Evolutionary conservation across 2,329 filamentous ascomycete species (phyloP), one percentile per base, ranked within the genome.

Genomic region (Colletotrichum tabaci): DNA sequence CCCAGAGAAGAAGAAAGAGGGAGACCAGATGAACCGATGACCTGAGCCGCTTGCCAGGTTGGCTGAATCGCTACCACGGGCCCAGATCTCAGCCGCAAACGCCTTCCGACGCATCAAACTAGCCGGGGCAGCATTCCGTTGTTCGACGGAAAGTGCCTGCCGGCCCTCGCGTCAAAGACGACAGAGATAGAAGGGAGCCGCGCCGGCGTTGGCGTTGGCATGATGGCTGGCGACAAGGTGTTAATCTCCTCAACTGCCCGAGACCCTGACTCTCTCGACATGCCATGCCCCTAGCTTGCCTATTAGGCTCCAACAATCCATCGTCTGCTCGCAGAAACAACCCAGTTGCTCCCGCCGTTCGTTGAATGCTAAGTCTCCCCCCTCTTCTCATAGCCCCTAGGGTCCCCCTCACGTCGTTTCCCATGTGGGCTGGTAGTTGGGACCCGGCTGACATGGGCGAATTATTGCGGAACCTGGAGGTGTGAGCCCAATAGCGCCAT

Each of bases 71-170:
- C 49, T 49, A 18, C 56, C 30, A 26, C 60, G 64, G 21, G 44
- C 50, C 57, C 8, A 53, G 58, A 46, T 55, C 40, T 72, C 69
- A 69, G 69, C 69, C 69, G 69, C 69, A 72, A 72, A 69, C 60
- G 65, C 69, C 69, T 55, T 72, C 53, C 65, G 69, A 72, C 30
- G 47, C 38, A 42, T 72, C 46, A 47, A 30, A 64, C 58, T 38
- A 60, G 30, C 60, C 30, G 35, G 52, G 26, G 40, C 56, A 40
- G 44, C 53, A 64, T 55, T 68, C 58, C 65, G 52, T 46, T 47
- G 58, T 61, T 64, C 47, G 46, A 55, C 30, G 12, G 55, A 18
- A 30, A 15, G 30, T 35, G 30, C 30, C 30, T 46, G 30, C 44
- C 40, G 52, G 58, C 58, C 58, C 58, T 68, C 63, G 47, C 58